These are phyloP conservation scores for Metschnikowia matae DNA, from an alignment of 805 yeast species.

Conservation along the genomic window DNA sequence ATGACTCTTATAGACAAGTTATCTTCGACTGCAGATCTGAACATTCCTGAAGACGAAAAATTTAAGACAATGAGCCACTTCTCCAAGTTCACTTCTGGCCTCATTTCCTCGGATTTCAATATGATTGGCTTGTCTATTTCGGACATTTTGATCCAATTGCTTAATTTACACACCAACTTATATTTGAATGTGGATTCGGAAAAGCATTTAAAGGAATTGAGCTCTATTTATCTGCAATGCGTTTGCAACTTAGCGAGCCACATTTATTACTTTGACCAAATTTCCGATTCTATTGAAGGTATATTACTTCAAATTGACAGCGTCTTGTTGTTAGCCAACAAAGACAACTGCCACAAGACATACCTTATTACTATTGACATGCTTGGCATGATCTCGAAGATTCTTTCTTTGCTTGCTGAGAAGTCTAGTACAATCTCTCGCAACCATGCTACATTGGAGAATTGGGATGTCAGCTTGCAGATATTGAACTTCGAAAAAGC, in stretches of 20 bases:
- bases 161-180: conserved; percentile 45
- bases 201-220: conserved; percentile 30
- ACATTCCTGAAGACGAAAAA: conserved; percentile 12
- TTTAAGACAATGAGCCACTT: conserved; percentile 33
- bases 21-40: conserved; percentile 19
- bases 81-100: conserved; percentile 47
- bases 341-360: conserved; percentile 11
- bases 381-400: conserved; percentile 28
- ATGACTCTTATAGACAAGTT: conserved; percentile 37
- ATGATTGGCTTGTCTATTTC: conserved; percentile 84
- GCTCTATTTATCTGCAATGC: conserved; percentile 47
- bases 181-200: conserved; percentile 19
- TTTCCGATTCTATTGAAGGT: conserved; percentile 74
- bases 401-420: conserved; percentile 29
- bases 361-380: conserved; percentile 25
- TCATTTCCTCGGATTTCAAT: conserved; percentile 73
- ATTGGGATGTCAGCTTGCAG: conserved; percentile 42
- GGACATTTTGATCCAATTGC: conserved; percentile 63
- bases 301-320: conserved; percentile 46
- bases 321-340: conserved; percentile 15
- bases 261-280: conserved; percentile 81
- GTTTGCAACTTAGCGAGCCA: conserved; percentile 72
- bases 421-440: conserved; percentile 37
- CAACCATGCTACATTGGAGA: conserved; percentile 39
- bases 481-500: conserved; percentile 22